Conservation (phyloP, 139 green algal species). For the Chlamydomonas urium region DNA sequence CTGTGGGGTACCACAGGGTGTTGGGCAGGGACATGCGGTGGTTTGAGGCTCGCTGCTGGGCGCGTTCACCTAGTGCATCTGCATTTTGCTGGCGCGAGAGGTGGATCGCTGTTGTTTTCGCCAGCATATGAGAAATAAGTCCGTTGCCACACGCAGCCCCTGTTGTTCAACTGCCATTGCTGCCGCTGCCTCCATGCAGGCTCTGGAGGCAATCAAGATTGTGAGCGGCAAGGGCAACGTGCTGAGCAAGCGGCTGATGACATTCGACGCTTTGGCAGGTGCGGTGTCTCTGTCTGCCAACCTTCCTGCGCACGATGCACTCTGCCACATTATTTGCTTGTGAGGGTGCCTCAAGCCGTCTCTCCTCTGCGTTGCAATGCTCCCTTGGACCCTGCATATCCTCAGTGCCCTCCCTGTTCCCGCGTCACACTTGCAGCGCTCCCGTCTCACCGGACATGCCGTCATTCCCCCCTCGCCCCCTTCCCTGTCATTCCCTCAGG, state of each 20-base stretch:
- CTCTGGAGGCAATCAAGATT: conserved; percentile 91
- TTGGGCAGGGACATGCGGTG: too few species aligned
- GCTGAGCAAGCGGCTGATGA: conserved; percentile 56
- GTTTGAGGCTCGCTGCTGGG: too few species aligned
- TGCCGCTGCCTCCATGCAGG: too few species aligned
- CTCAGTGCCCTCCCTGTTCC: not conserved
- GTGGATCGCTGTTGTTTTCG: too few species aligned
- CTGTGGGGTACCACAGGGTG: too few species aligned
- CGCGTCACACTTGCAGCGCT: not conserved
- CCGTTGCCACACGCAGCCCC: too few species aligned
- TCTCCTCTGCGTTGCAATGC: not conserved
- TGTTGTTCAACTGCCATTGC: too few species aligned
- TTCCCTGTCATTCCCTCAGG: conserved; percentile 9
- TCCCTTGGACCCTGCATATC: not conserved
- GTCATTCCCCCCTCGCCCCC: not conserved
- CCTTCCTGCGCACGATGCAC: too few species aligned
- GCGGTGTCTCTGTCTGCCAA: too few species aligned
- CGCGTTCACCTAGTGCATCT: too few species aligned
- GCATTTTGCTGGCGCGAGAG: too few species aligned
- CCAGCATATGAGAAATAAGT: too few species aligned
- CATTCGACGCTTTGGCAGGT: conserved; percentile 65
- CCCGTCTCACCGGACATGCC: not conserved
- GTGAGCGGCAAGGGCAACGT: conserved; percentile 60
- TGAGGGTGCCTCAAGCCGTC: not conserved
- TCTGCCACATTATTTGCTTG: not conserved